Conservation (phyloP, 768 basidiomycete species). For the Roridomyces roridus region DNA sequence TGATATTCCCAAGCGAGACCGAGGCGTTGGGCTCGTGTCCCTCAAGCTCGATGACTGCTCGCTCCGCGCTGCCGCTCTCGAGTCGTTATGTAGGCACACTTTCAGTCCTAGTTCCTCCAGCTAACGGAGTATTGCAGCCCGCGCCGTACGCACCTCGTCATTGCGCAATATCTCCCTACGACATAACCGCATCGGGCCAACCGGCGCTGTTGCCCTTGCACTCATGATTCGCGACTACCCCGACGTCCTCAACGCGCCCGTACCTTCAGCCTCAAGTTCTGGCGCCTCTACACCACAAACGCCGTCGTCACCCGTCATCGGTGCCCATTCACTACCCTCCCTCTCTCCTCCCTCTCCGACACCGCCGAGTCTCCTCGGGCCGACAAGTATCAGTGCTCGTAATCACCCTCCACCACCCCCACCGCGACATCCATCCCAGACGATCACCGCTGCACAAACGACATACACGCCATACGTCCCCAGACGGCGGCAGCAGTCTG, state of each 20-base stretch:
- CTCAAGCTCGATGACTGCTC: slow-evolving; percentile 90
- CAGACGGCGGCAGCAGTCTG: slow-evolving; percentile 59
- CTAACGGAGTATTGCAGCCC: slow-evolving; percentile 56
- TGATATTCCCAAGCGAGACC: neutral
- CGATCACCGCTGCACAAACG: slow-evolving; percentile 62
- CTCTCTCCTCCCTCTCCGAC: slow-evolving; percentile 36
- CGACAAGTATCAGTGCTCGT: slow-evolving; percentile 30
- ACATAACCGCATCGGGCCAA: slow-evolving; percentile 82
- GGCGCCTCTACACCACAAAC: slow-evolving; percentile 33
- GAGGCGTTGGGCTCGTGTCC: slow-evolving; percentile 61
- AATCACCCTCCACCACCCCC: too few relatives aligned
- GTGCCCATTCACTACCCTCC: slow-evolving; percentile 35
- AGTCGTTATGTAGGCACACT: slow-evolving; percentile 71
- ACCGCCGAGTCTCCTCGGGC: slow-evolving; percentile 28
- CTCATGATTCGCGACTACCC: slow-evolving; percentile 98
- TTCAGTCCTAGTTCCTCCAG: neutral
- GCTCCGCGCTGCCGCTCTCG: slow-evolving; percentile 75
- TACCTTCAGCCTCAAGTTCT: too few relatives aligned
- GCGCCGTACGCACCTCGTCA: slow-evolving; percentile 82
- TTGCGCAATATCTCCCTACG: slow-evolving; percentile 90
- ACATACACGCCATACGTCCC: slow-evolving; percentile 89
- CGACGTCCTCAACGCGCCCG: slow-evolving; percentile 62
- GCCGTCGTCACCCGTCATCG: slow-evolving; percentile 1
- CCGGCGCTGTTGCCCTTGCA: slow-evolving; percentile 90
- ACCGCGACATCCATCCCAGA: slow-evolving; percentile 42